These are phyloP conservation scores for Phytopythium boreale DNA, from an alignment of 352 stramenopile genomes.

Conservation along the genomic window DNA sequence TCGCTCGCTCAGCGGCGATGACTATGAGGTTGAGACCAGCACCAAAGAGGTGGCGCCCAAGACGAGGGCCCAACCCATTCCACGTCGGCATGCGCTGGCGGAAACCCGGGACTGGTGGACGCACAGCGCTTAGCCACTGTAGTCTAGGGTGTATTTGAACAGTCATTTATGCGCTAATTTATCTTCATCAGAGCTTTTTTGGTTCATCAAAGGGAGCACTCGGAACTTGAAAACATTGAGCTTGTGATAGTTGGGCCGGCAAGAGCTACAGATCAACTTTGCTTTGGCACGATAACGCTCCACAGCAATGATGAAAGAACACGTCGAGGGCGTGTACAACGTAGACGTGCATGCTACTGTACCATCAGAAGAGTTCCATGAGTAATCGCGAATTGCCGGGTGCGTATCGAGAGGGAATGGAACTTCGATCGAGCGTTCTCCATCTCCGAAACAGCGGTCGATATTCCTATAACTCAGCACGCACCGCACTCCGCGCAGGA, in stretches of 20 bases:
- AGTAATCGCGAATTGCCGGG: background rate
- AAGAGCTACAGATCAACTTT: too few relatives aligned
- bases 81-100: background rate
- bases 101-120: constrained; percentile 2
- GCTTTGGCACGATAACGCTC: too few relatives aligned
- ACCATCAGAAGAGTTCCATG: too few relatives aligned
- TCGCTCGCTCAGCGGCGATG: background rate
- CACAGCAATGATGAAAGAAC: too few relatives aligned
- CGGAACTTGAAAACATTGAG: too few relatives aligned
- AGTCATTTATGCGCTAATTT: background rate
- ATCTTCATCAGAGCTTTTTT: too few relatives aligned
- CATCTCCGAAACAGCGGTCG: background rate
- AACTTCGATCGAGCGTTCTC: too few relatives aligned
- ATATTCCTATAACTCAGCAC: background rate
- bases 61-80: background rate
- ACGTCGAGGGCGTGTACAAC: too few relatives aligned
- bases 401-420: background rate
- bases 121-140: background rate
- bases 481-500: too few relatives aligned
- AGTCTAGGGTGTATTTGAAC: background rate
- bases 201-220: too few relatives aligned
- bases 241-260: too few relatives aligned
- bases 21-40: background rate
- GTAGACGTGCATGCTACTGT: too few relatives aligned
- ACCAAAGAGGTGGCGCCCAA: background rate